Evolutionary conservation across 2,329 filamentous ascomycete species (phyloP).

Genomic region (Pseudogymnoascus sp.): DNA sequence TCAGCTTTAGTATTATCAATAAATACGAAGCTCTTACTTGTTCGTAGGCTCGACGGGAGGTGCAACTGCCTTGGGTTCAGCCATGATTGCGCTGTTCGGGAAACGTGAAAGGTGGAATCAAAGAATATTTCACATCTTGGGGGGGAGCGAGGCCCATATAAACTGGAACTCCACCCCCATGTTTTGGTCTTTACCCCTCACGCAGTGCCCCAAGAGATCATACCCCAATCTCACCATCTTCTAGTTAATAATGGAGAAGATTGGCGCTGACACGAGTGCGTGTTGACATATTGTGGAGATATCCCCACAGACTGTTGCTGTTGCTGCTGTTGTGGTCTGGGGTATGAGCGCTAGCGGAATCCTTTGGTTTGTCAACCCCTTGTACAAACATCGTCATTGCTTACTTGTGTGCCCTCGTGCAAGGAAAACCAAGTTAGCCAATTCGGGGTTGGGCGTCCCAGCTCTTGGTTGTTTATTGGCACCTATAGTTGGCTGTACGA

Average conservation of each 20-base stretch:
- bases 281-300: slow-evolving; percentile 6
- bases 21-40: not conserved
- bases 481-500: not conserved
- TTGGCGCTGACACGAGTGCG: not conserved
- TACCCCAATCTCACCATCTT: not conserved
- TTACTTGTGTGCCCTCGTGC: not conserved
- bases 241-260: not conserved
- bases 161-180: not conserved
- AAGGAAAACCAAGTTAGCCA: not conserved
- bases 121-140: not conserved
- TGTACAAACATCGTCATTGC: not conserved
- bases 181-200: not conserved
- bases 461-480: not conserved
- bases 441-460: not conserved
- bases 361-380: not conserved
- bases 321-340: not conserved
- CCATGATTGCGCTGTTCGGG: not conserved
- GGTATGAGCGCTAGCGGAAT: not conserved
- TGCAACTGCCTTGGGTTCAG: not conserved
- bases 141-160: not conserved
- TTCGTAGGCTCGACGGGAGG: not conserved
- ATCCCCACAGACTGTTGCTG: not conserved
- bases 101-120: not conserved
- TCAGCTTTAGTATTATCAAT: not conserved
- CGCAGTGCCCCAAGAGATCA: not conserved